Percentiles rank a stretch among this genome's conserved stretches.
Conservation (phyloP, 2,329 filamentous ascomycete genomes). For the Epichloe gansuensis region DNA sequence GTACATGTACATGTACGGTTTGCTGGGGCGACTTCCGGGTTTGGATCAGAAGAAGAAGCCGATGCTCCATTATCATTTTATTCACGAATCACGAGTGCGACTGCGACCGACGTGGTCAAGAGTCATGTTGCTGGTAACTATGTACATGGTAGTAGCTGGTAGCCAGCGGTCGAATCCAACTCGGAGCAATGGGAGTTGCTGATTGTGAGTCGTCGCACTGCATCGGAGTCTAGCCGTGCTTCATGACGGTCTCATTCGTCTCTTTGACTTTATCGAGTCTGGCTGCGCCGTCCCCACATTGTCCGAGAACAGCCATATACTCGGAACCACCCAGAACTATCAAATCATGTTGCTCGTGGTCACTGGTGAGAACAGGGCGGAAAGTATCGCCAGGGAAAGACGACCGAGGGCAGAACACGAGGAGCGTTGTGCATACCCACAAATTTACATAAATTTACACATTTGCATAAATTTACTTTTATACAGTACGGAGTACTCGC, state of each 20-base stretch:
- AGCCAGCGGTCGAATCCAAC: neutral
- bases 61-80: neutral
- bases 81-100: too few species aligned
- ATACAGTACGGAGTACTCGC: too few species aligned
- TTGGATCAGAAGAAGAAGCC: neutral
- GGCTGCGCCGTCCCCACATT: neutral
- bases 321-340: too few species aligned
- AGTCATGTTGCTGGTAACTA: neutral
- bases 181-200: neutral
- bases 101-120: neutral
- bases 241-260: neutral
- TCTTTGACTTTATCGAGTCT: neutral
- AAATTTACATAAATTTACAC: too few species aligned
- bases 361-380: neutral
- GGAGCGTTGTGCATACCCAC: too few species aligned
- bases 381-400: neutral
- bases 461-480: too few species aligned
- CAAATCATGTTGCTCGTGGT: neutral
- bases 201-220: neutral
- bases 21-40: too few species aligned
- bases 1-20: too few species aligned
- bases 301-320: neutral
- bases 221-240: neutral
- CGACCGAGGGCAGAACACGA: too few species aligned
- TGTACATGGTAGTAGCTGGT: too few species aligned